These are phyloP conservation scores for Solanum habrochaites DNA, from an alignment of 257 asterid genomes.

Conservation along the genomic window DNA sequence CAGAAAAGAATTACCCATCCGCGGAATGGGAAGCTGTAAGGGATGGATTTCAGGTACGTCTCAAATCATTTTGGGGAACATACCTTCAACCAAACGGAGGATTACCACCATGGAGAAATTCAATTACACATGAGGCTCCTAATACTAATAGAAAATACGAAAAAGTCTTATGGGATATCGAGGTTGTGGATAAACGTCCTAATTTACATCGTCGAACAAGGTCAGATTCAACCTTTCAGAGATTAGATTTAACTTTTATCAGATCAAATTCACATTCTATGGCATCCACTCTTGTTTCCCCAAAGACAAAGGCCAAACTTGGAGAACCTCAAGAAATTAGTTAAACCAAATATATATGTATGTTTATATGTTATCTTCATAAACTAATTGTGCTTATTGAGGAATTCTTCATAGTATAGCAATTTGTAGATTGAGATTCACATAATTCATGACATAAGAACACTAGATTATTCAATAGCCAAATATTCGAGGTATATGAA, in stretches of 20 bases:
- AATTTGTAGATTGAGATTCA: background rate
- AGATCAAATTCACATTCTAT: background rate
- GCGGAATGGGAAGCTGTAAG: conserved; percentile 63
- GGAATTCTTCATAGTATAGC: background rate
- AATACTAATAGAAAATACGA: conserved; percentile 21
- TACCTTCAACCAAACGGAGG: conserved; percentile 58
- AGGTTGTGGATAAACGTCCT: conserved; percentile 37
- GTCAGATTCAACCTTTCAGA: conserved; percentile 6
- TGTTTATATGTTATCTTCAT: background rate
- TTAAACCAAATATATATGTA: background rate
- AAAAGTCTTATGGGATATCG: conserved; percentile 69
- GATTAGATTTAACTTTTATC: background rate
- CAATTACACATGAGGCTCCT: conserved; percentile 55
- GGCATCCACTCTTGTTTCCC: background rate
- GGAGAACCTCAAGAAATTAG: background rate
- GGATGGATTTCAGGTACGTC: conserved; percentile 68
- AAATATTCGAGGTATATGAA: background rate
- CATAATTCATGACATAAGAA: background rate
- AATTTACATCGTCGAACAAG: background rate
- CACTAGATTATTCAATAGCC: background rate
- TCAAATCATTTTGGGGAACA: conserved; percentile 43
- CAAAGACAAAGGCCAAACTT: background rate
- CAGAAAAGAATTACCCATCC: conserved; percentile 23
- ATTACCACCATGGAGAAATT: conserved; percentile 69
- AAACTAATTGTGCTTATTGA: background rate